Percentiles rank a stretch among this genome's conserved stretches.
These are phyloP conservation scores for Eucalyptus marginata DNA, from an alignment of 345 rosid species.

Conservation along the genomic window DNA sequence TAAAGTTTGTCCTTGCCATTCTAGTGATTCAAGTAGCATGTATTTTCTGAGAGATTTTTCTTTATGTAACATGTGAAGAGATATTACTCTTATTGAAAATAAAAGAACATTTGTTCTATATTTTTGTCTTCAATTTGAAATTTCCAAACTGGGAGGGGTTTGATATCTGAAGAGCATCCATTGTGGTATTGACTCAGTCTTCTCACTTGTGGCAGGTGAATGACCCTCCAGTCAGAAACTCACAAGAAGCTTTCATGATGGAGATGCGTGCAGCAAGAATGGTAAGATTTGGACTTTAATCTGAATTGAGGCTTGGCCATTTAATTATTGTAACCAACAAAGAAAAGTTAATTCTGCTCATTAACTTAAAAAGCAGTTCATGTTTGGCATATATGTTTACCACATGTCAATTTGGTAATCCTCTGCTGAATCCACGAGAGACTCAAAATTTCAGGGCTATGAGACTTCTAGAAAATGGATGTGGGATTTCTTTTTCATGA, in stretches of 20 bases:
- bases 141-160: neutral
- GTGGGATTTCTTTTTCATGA: neutral
- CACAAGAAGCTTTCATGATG: slow-evolving; percentile 91
- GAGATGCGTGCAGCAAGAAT: slow-evolving; percentile 95
- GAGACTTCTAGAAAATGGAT: neutral
- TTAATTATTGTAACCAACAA: neutral
- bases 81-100: neutral
- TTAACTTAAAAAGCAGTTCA: neutral
- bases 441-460: neutral
- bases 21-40: neutral
- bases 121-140: neutral
- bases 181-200: neutral
- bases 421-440: neutral
- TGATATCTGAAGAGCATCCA: neutral
- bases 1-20: too few species aligned
- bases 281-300: slow-evolving; percentile 17
- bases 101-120: neutral
- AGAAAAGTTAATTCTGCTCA: neutral
- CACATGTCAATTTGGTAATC: neutral
- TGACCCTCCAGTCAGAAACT: slow-evolving; percentile 69
- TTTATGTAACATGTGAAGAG: neutral
- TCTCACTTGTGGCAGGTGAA: slow-evolving; percentile 27
- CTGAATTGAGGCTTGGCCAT: neutral
- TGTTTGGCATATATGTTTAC: neutral
- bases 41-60: neutral